Conservation (phyloP, 768 basidiomycete species). For the Collybia sp. region DNA sequence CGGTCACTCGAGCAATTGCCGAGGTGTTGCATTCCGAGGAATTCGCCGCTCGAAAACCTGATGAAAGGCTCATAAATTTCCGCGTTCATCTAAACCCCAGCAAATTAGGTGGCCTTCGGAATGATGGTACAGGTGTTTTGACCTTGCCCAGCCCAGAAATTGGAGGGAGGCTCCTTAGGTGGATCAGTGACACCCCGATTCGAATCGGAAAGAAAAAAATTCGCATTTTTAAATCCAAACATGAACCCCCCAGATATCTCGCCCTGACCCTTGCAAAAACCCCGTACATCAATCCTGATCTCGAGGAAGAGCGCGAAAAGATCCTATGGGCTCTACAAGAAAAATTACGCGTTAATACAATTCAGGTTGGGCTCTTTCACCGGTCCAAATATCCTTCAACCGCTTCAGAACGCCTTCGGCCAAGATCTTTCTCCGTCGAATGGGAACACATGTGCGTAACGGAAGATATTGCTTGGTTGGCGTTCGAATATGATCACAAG, state of each 20-base stretch:
- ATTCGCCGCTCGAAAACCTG: slow-evolving; percentile 32
- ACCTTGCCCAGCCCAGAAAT: slow-evolving; percentile 31
- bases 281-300: slow-evolving; percentile 49
- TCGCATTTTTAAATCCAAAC: slow-evolving; percentile 21
- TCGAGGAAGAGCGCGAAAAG: slow-evolving; percentile 42
- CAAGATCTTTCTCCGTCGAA: slow-evolving; percentile 65
- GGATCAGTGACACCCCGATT: slow-evolving; percentile 37
- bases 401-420: slow-evolving; percentile 21
- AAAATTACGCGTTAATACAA: slow-evolving; percentile 47
- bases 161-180: slow-evolving; percentile 42
- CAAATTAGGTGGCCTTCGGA: slow-evolving; percentile 43
- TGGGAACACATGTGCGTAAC: slow-evolving; percentile 51
- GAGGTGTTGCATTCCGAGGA: slow-evolving; percentile 51
- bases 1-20: slow-evolving; percentile 53
- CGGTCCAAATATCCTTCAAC: slow-evolving; percentile 25
- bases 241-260: slow-evolving; percentile 9
- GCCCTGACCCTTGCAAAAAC: slow-evolving; percentile 44
- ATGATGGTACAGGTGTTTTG: slow-evolving; percentile 46
- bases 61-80: slow-evolving; percentile 52
- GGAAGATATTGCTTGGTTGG: slow-evolving; percentile 45
- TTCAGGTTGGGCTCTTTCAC: slow-evolving; percentile 68
- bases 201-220: slow-evolving; percentile 36
- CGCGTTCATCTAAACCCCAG: slow-evolving; percentile 46
- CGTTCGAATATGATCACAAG: slow-evolving; percentile 68
- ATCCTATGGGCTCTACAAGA: slow-evolving; percentile 40